Base-by-base conservation (phyloP, 106 monocot genomes). In the Dioscorea dumetorum region DNA sequence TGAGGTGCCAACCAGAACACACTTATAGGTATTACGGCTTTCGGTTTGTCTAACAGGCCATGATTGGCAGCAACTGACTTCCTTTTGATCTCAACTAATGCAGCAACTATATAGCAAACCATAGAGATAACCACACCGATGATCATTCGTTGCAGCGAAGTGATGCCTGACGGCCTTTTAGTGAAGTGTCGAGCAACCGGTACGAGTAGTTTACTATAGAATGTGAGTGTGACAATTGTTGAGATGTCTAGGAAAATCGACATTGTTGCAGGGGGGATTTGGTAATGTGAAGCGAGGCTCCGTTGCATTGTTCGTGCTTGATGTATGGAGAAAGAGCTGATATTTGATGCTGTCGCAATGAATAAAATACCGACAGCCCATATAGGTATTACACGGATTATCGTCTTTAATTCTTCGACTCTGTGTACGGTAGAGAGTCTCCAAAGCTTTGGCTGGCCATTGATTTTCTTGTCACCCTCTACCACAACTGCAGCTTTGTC, bases 1-100 rank as follows among this genome's bases (percentile, higher is more conserved):
- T 88, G 88, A 24, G 88, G 88, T 15, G 81, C 75, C 50, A 88
- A 22, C 84, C 84, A 88, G 78, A 88, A 81, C 6, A 80, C 84
- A 22, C 79, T 80, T 15, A 84, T 56, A 3, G 77, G 75, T 7
- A 75, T 63, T 2, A 33, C 63, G 0, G 64, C 73, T 2, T 50
- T 63, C 4, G 60, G 64, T 5, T 51, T 18, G 48, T 84, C 80
- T 8, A 80, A 28, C 49, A 84, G 53, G 3, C 84, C 84, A 21
- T 82, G 63, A 19, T 31, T 48, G 0, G 70, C 66, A 0, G 84
- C 84, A 4, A 60, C 69, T 0, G 53, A 0, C 62, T 76, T 83
- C 11, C 90, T 63, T 53, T 31, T 75, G 19, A 7, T 68, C 70
- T 90, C 86, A 0, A 83, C 78, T 0, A 81, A 33, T 1, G 83